phyloP scores from a whole-genome alignment of 2,329 filamentous ascomycete genomes.

The Fusarium sp. region DNA sequence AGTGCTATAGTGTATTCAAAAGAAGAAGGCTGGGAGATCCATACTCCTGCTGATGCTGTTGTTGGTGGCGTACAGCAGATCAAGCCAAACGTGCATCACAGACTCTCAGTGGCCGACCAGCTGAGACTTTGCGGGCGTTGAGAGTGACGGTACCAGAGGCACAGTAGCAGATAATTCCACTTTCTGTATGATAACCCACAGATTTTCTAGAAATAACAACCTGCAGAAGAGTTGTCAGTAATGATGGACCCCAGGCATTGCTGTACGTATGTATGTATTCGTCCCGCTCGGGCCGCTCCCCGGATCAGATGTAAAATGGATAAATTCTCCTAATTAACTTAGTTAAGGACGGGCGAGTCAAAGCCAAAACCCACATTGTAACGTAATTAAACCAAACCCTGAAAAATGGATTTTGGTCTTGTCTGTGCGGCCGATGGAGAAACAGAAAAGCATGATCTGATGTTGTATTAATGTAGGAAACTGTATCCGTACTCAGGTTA shows the following conservation, averaged over 20 bases:
- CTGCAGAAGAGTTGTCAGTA: background rate
- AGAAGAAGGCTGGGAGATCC: background rate
- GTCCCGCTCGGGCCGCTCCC: slow-evolving; percentile 35
- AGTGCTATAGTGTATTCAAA: background rate
- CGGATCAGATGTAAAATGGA: slow-evolving; percentile 16
- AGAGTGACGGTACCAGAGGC: background rate
- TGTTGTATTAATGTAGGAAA: background rate
- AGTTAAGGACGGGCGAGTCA: slow-evolving; percentile 5
- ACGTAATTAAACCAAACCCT: background rate
- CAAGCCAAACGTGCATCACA: slow-evolving; percentile 17
- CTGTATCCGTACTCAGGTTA: background rate
- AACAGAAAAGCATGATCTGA: slow-evolving; percentile 26
- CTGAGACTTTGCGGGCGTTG: slow-evolving; percentile 18
- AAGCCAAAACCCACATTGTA: background rate
- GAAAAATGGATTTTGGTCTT: background rate
- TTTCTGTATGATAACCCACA: background rate
- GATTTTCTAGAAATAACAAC: background rate
- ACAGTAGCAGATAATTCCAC: background rate
- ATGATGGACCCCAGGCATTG: background rate
- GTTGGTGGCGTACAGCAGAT: slow-evolving; percentile 34
- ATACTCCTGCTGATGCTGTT: background rate
- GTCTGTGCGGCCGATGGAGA: background rate
- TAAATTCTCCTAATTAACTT: background rate
- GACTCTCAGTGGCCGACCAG: slow-evolving; percentile 2
- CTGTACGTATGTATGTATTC: background rate